Percentiles rank a stretch among this genome's conserved stretches.
These are phyloP conservation scores for Pseudoturritis turrita DNA, from an alignment of 345 rosid genomes.

Conservation along the genomic window DNA sequence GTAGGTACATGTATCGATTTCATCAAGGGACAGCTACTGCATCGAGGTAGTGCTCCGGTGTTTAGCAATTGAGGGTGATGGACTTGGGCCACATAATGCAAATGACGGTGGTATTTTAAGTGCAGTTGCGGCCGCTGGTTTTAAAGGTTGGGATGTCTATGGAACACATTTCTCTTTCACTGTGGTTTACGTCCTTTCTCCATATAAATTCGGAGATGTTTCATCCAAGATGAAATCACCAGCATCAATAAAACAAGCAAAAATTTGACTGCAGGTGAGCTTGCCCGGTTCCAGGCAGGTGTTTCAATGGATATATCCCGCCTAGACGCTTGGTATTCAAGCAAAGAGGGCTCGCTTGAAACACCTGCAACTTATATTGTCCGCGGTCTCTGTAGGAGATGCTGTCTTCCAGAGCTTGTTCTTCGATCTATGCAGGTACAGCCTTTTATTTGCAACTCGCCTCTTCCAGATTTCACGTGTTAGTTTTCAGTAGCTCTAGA, in stretches of 20 bases:
- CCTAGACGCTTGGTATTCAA: constrained; percentile 91
- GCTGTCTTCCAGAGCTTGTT: constrained; percentile 90
- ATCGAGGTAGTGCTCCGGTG: constrained; percentile 85
- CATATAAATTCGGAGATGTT: not conserved
- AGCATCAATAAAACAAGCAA: not conserved
- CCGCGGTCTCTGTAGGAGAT: constrained; percentile 82
- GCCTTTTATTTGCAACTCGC: not conserved
- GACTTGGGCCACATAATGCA: constrained; percentile 56
- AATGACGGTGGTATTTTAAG: constrained; percentile 84
- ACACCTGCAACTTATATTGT: constrained; percentile 75
- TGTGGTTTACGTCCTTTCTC: constrained; percentile 9
- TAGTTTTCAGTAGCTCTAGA: not conserved
- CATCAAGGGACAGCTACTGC: constrained; percentile 70
- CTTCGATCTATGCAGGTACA: constrained; percentile 87
- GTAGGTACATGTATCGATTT: constrained; percentile 78
- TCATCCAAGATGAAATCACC: constrained; percentile 6
- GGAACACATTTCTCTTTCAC: constrained; percentile 12
- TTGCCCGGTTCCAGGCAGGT: constrained; percentile 78
- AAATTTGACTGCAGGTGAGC: constrained; percentile 69
- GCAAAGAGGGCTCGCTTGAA: constrained; percentile 63
- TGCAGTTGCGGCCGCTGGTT: constrained; percentile 82
- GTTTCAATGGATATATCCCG: constrained; percentile 92
- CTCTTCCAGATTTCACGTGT: not conserved
- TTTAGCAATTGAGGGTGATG: constrained; percentile 87
- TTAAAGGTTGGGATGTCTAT: constrained; percentile 59